Evolutionary conservation across 1,284 basidiomycete species (phyloP).

Genomic region (Nidula niveotomentosa): DNA sequence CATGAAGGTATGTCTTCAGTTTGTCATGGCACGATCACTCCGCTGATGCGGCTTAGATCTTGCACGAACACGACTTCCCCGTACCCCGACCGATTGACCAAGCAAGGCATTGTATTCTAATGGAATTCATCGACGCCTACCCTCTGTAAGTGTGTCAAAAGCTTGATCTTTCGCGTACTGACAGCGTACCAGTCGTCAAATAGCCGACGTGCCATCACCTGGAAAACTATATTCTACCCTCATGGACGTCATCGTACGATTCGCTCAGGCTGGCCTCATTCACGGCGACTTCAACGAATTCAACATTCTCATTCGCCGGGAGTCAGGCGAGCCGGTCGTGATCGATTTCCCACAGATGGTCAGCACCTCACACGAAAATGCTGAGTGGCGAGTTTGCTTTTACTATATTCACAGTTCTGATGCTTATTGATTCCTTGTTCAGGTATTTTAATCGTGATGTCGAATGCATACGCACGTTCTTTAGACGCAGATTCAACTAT

Average conservation of each 20-base stretch:
- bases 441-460: constrained; percentile 99
- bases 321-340: constrained; percentile 83
- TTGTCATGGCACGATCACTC: neutral
- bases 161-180: constrained; percentile 4
- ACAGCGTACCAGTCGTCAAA: constrained; percentile 70
- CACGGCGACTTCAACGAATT: constrained; percentile 99
- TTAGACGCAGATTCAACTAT: constrained; percentile 90
- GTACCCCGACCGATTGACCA: constrained; percentile 95
- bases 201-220: constrained; percentile 80
- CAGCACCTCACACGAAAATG: constrained; percentile 94
- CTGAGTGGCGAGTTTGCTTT: constrained; percentile 73
- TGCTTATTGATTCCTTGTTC: constrained; percentile 10
- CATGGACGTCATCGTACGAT: constrained; percentile 96
- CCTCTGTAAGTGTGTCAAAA: constrained; percentile 66
- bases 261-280: constrained; percentile 91
- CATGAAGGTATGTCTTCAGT: constrained; percentile 76
- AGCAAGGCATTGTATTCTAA: constrained; percentile 91
- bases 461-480: constrained; percentile 94
- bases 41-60: constrained; percentile 50
- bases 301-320: constrained; percentile 91
- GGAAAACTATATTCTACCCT: constrained; percentile 89
- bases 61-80: constrained; percentile 94
- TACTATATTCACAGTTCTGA: constrained; percentile 2
- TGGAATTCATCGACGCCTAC: constrained; percentile 95
- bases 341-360: constrained; percentile 99